These are phyloP conservation scores for Tolypocladium sp. DNA, from an alignment of 2,329 filamentous ascomycete genomes.

Conservation along the genomic window DNA sequence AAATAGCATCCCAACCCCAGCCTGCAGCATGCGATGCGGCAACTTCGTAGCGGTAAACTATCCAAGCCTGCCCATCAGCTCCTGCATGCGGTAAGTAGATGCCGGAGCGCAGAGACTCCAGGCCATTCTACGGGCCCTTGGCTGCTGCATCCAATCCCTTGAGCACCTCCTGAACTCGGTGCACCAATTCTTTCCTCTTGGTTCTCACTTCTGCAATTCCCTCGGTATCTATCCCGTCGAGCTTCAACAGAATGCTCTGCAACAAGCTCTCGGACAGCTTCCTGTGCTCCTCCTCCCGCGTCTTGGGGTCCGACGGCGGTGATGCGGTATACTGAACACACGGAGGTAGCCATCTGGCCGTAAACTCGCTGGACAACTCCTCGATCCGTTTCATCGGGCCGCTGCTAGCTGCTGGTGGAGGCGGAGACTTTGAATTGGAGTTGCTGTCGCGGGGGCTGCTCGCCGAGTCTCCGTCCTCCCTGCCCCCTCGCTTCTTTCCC, in stretches of 20 bases:
- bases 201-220: constrained; percentile 56
- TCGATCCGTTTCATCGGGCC: constrained; percentile 49
- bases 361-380: constrained; percentile 56
- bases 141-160: constrained; percentile 49
- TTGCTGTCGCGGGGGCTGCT: constrained; percentile 36
- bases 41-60: not conserved
- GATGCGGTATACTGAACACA: constrained; percentile 51
- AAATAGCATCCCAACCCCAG: not conserved
- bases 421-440: constrained; percentile 23
- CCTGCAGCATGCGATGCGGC: not conserved
- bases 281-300: constrained; percentile 65
- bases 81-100: not conserved
- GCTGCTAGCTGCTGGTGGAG: constrained; percentile 20
- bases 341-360: constrained; percentile 53
- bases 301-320: constrained; percentile 58
- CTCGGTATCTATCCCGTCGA: constrained; percentile 67
- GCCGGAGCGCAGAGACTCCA: not conserved
- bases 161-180: constrained; percentile 58
- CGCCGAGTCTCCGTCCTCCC: constrained; percentile 27
- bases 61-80: not conserved
- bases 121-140: constrained; percentile 12
- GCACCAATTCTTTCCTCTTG: constrained; percentile 64
- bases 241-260: constrained; percentile 66
- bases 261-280: constrained; percentile 67
- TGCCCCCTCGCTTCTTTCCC: constrained; percentile 33